Base-by-base conservation (phyloP, 1,284 basidiomycete genomes). In the Ustanciosporium gigantosporum region DNA sequence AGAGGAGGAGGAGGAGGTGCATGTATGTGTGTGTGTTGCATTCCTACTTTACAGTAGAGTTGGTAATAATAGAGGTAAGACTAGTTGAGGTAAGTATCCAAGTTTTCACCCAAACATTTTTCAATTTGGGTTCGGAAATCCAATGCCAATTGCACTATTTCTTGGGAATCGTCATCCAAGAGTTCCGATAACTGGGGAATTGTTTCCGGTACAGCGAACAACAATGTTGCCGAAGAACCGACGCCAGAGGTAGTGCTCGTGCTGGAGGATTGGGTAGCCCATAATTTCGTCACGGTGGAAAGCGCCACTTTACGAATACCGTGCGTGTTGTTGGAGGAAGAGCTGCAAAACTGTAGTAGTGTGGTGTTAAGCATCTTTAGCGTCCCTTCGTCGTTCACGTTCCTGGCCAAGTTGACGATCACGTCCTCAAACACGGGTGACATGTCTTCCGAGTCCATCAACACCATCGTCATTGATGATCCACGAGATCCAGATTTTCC, bases 321-420 rank as follows among this genome's bases (percentile, higher is more conserved):
- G 15, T 31, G 19, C 15, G 27, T 40, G 39, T 66, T 57, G 25
- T 45, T 34, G 5, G 44, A 34, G 0, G 90, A 91, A 4, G 49
- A 45, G 14, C 49, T 49, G 16, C 66, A 66, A 50, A 89, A 85
- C 85, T 91, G 87, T 46, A 96, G 83, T n/a, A 97, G 79, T 32
- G 86, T 83, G 22, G 88, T 81, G 81, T 96, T 95, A 77, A 93
- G 81, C 8, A 82, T 78, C 76, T 95, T 93, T 58, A 93, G 83
- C 20, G 88, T 80, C 3, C 73, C 66, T 52, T 83, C 82, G 25
- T 81, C 82, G 67, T 79, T 88, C 81, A 80, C 89, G 81, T 68
- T 82, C 78, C 65, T 72, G 9, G 83, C 81, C 31, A 82, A 79
- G 0, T 84, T 83, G 0, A 83, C 80, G n/a, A 89, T 79, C 17